phyloP scores from a whole-genome alignment of 1,139 yeast genomes.

The Hansenula sp. region DNA sequence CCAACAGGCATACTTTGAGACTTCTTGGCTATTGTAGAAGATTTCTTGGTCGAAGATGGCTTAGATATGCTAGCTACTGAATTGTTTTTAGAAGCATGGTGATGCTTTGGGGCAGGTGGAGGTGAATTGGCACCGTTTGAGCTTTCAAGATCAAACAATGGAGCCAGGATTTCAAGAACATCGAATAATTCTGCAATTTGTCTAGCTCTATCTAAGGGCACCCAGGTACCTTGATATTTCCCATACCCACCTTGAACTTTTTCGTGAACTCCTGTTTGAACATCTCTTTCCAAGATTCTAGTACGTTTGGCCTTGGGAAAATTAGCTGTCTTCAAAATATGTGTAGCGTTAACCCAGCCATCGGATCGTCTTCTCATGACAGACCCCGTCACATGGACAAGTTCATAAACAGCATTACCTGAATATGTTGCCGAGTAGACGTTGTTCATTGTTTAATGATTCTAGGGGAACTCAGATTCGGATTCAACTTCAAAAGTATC shows the following conservation, averaged over 20 bases:
- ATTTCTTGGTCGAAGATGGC: slow-evolving; percentile 9
- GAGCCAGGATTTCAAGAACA: slow-evolving; percentile 61
- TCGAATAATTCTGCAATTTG: slow-evolving; percentile 65
- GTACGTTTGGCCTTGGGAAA: slow-evolving; percentile 94
- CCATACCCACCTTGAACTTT: slow-evolving; percentile 98
- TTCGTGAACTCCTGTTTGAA: slow-evolving; percentile 81
- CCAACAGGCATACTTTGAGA: slow-evolving; percentile 19
- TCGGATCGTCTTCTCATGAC: slow-evolving; percentile 90
- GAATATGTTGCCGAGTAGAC: slow-evolving; percentile 80
- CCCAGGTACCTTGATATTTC: slow-evolving; percentile 97
- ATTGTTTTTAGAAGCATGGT: slow-evolving; percentile 49
- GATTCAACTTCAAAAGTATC: too few species aligned
- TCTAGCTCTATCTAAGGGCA: slow-evolving; percentile 64
- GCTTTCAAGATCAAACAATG: slow-evolving; percentile 63
- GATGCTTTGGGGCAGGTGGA: slow-evolving; percentile 83
- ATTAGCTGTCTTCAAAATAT: slow-evolving; percentile 88
- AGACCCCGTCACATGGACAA: slow-evolving; percentile 74
- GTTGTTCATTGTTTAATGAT: background rate
- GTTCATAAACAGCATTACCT: slow-evolving; percentile 87
- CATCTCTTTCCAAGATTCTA: slow-evolving; percentile 86
- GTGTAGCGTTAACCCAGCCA: slow-evolving; percentile 98
- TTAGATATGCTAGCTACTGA: slow-evolving; percentile 11
- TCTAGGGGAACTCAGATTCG: too few species aligned
- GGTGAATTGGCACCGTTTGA: slow-evolving; percentile 63
- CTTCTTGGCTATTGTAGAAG: slow-evolving; percentile 17